Evolutionary conservation across 306 rosid genomes (phyloP).

Genomic region (Herpetospermum pedunculosum): DNA sequence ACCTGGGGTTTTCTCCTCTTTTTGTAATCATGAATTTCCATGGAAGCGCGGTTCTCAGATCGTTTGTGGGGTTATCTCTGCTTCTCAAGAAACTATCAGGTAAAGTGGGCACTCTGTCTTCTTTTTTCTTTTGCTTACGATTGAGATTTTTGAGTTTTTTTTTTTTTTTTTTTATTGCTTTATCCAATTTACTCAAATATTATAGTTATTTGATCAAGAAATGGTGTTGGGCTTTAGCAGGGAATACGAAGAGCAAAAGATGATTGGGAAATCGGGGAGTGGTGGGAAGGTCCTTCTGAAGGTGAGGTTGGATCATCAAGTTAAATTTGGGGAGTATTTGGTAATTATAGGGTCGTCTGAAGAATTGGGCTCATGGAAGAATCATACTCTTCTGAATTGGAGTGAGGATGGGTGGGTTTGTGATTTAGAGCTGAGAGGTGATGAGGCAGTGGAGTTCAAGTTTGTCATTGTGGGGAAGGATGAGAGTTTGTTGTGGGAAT

Average conservation of each 20-base stretch:
- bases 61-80: constrained; percentile 4
- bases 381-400: constrained; percentile 51
- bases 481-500: constrained; percentile 53
- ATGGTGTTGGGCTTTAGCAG: constrained; percentile 17
- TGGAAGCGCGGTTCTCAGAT: neutral
- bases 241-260: constrained; percentile 23
- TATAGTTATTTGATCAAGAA: neutral
- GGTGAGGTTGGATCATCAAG: constrained; percentile 66
- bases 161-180: neutral
- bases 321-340: constrained; percentile 67
- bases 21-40: neutral
- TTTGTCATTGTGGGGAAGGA: constrained; percentile 34
- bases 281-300: constrained; percentile 35
- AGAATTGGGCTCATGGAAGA: constrained; percentile 79
- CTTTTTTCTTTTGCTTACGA: neutral
- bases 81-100: neutral
- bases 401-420: constrained; percentile 74
- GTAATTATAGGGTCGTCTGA: constrained; percentile 58
- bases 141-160: neutral
- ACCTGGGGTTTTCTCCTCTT: neutral
- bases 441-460: constrained; percentile 42
- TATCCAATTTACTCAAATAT: neutral
- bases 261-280: constrained; percentile 15
- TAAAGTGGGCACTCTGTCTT: neutral
- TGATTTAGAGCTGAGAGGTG: constrained; percentile 33